A percentile compares a stretch with the other conserved stretches of the same genome.
phyloP scores from a whole-genome alignment of 768 basidiomycete genomes.

The Nidula microcarpa region DNA sequence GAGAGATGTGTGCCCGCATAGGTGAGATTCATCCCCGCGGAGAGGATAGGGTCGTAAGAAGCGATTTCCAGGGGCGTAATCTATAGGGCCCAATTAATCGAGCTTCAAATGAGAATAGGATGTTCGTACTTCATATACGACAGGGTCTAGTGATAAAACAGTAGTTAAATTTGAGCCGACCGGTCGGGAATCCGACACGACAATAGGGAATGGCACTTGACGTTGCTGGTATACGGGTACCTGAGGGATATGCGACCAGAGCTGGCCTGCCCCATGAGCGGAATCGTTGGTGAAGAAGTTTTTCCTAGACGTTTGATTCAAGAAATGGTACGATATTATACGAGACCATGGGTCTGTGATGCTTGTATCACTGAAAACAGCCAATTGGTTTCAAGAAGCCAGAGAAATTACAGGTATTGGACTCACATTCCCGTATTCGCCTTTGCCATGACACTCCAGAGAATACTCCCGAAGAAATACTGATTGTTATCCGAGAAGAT shows the following conservation, averaged over 20 bases:
- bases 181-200: constrained; percentile 54
- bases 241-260: constrained; percentile 56
- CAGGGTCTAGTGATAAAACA: constrained; percentile 32
- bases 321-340: constrained; percentile 69
- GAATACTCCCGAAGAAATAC: constrained; percentile 48
- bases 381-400: not conserved
- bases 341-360: constrained; percentile 63
- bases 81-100: constrained; percentile 19
- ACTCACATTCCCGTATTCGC: constrained; percentile 52
- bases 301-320: constrained; percentile 54
- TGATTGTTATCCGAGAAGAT: constrained; percentile 45
- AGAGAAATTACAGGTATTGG: not conserved
- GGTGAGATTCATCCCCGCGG: constrained; percentile 63
- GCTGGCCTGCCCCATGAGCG: constrained; percentile 69
- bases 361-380: constrained; percentile 50
- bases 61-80: constrained; percentile 67
- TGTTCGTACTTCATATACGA: constrained; percentile 53
- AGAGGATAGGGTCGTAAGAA: constrained; percentile 69
- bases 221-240: constrained; percentile 48
- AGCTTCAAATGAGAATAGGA: not conserved
- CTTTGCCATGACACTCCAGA: constrained; percentile 55
- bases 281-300: constrained; percentile 61
- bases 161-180: constrained; percentile 39
- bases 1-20: constrained; percentile 63
- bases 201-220: constrained; percentile 63